These are phyloP conservation scores for Cyphellophora europaea DNA, from an alignment of 2,329 filamentous ascomycete genomes.

Conservation along the genomic window DNA sequence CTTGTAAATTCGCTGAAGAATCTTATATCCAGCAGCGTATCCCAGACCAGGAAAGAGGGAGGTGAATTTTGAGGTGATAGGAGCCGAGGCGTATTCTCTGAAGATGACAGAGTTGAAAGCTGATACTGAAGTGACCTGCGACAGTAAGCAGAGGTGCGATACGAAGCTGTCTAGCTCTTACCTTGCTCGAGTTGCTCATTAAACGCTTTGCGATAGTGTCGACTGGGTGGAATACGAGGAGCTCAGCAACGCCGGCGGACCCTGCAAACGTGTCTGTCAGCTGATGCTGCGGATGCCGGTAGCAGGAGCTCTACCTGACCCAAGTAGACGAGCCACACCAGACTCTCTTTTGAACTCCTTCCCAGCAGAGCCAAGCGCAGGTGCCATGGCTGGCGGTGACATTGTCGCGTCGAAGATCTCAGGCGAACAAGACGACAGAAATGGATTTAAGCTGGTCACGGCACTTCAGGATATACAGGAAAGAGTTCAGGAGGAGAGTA, in stretches of 20 bases:
- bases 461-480: no score
- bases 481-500: no score
- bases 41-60: slow-evolving; percentile 94
- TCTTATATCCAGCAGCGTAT: slow-evolving; percentile 96
- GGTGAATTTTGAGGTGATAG: slow-evolving; percentile 69
- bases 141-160: slow-evolving; percentile 1
- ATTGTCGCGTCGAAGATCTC: slow-evolving; percentile 3
- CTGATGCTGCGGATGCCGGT: no score
- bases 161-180: slow-evolving; percentile 26
- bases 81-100: slow-evolving; percentile 70
- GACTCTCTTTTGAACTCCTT: slow-evolving; percentile 76
- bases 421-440: not conserved
- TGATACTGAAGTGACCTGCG: slow-evolving; percentile 45
- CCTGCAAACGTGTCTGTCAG: no score
- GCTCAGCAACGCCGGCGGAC: slow-evolving; percentile 83
- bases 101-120: slow-evolving; percentile 89
- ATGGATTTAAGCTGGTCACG: no score
- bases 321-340: slow-evolving; percentile 74
- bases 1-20: slow-evolving; percentile 96
- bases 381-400: slow-evolving; percentile 18
- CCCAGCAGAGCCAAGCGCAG: slow-evolving; percentile 32
- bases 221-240: slow-evolving; percentile 89
- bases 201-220: slow-evolving; percentile 97
- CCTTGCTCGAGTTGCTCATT: slow-evolving; percentile 91
- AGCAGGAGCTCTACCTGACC: slow-evolving; percentile 59